phyloP scores from a whole-genome alignment of 257 asterid species.

The Petrea volubilis region DNA sequence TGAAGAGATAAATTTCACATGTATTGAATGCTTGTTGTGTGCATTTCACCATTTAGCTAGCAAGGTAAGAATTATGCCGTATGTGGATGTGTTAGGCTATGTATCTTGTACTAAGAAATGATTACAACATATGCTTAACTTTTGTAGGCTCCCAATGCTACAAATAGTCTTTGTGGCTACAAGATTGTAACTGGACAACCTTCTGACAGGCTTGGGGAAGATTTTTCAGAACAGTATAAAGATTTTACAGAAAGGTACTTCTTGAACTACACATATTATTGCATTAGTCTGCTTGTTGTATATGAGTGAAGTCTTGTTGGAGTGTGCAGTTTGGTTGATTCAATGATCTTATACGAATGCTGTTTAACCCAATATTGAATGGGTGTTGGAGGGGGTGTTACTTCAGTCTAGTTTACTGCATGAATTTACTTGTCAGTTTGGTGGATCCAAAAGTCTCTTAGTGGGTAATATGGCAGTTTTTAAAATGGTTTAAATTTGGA shows the following conservation, averaged over 20 bases:
- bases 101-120: constrained; percentile 1
- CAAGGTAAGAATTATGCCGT: constrained; percentile 57
- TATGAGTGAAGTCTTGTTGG: not conserved
- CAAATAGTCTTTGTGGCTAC: constrained; percentile 93
- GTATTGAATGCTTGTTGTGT: constrained; percentile 75
- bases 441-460: not conserved
- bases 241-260: constrained; percentile 83
- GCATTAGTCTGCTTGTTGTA: not conserved
- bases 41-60: constrained; percentile 85
- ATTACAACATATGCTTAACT: constrained; percentile 3
- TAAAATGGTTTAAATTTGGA: not conserved
- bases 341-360: not conserved
- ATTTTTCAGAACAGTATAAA: constrained; percentile 77
- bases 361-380: too few relatives aligned
- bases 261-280: not conserved
- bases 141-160: constrained; percentile 81
- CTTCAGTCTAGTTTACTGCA: not conserved
- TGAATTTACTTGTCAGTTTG: not conserved
- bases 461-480: not conserved
- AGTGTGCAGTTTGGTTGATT: not conserved
- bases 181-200: constrained; percentile 97
- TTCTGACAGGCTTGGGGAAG: constrained; percentile 98
- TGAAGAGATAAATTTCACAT: constrained; percentile 79
- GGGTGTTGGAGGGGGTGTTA: too few relatives aligned
- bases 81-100: not conserved